Evolutionary conservation across 2,329 filamentous ascomycete species (phyloP).

Genomic region (Pseudocercospora eumusae): DNA sequence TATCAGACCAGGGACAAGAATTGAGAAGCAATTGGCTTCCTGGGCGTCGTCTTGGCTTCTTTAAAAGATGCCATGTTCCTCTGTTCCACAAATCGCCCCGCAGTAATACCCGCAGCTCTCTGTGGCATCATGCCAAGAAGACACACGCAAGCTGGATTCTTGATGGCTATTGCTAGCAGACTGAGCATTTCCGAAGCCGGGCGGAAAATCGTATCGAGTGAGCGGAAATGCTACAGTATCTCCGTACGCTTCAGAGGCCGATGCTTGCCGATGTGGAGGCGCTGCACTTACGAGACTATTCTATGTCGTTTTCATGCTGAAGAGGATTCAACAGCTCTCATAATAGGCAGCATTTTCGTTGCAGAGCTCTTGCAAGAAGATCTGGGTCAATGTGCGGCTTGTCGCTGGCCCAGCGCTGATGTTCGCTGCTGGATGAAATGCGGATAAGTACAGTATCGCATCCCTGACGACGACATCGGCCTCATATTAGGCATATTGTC

Average conservation of each 20-base stretch:
- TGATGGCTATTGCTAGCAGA: neutral
- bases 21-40: constrained; percentile 2
- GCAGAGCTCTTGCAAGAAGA: neutral
- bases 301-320: neutral
- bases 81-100: neutral
- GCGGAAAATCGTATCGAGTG: neutral
- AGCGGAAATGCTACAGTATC: constrained; percentile 4
- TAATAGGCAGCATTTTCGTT: neutral
- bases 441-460: neutral
- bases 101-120: neutral
- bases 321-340: neutral
- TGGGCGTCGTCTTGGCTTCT: constrained; percentile 2
- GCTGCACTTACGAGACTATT: neutral
- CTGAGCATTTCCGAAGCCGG: neutral
- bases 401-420: neutral
- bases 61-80: neutral
- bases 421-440: neutral
- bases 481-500: constrained; percentile 6
- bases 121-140: neutral
- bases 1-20: neutral
- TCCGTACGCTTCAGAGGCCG: constrained; percentile 5
- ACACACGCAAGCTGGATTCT: neutral
- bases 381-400: neutral
- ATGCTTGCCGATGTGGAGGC: constrained; percentile 4
- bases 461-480: constrained; percentile 24